Evolutionary conservation across 2,329 filamentous ascomycete species (phyloP), one percentile per base, ranked within the genome.

Genomic region (Ophiosphaerella narmari): DNA sequence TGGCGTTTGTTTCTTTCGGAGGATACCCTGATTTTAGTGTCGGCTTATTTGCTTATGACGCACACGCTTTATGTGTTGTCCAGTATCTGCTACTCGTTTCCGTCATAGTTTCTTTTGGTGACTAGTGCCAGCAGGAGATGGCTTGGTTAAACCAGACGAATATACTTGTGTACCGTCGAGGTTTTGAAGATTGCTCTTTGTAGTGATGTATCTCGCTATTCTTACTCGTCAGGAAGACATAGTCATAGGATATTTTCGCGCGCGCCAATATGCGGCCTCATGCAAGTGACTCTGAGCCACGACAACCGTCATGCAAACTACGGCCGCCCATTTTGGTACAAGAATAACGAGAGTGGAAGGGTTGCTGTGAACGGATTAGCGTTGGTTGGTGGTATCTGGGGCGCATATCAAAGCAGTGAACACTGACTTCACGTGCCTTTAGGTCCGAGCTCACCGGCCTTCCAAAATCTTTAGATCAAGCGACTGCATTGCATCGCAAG

Each of bases 21-120:
- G 56, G 54, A 59, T 59, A 59, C 56, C 56, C 56, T 48, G 50
- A 57, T 52, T 52, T 51, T 13, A 7, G 42, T 50, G 23, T 35
- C 38, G 43, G 37, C 14, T 47, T 50, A 42, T 36, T 52, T 29
- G 26, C 26, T 29, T 6, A 8, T 29, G 26, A 11, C 5, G 7
- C 26, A 29, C 26, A 29, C 26, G 26, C 11, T 29, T 29, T 11
- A 11, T 7, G 7, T 7, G 7, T 29, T 29, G 26, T 8, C 26
- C 26, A 29, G 26, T 7, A 11, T 29, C 6, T 29, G 11, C 26
- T 7, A 29, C 26, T 29, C 2, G 7, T 8, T 7, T 29, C 7
- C 26, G 26, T 6, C 2, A 29, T 29, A 7, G 4, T 29, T 29
- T 29, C 6, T 29, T 29, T 29, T 29, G 42, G 34, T 46, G 39